phyloP scores from a whole-genome alignment of 2,329 filamentous ascomycete species.

The Westerdykella sp. region DNA sequence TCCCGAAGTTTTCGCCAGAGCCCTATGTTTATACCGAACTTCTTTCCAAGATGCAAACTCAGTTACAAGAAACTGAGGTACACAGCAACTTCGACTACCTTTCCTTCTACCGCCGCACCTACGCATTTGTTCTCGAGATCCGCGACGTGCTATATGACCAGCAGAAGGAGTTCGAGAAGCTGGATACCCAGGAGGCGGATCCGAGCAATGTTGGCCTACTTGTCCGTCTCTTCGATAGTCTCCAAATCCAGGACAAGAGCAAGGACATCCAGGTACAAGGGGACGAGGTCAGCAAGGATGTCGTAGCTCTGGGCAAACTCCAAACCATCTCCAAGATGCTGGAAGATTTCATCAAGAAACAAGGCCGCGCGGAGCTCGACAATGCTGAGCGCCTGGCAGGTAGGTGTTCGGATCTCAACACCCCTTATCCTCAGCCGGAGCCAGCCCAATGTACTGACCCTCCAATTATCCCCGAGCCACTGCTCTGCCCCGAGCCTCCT shows the following conservation, averaged over 20 bases:
- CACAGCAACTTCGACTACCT: conserved; percentile 18
- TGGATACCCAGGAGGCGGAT: conserved; percentile 3
- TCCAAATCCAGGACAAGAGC: conserved; percentile 7
- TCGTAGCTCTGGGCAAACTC: conserved; percentile 5
- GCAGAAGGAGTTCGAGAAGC: conserved; percentile 1
- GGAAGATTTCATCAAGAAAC: conserved; percentile 4
- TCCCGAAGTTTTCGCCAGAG: conserved; percentile 6
- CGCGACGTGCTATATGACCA: conserved; percentile 10
- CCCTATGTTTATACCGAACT: conserved; percentile 3
- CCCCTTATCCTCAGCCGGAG: background rate
- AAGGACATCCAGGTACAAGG: conserved; percentile 2
- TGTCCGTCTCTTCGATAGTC: conserved; percentile 5
- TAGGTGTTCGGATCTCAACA: background rate
- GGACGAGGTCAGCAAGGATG: conserved; percentile 7
- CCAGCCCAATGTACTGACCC: too few relatives aligned
- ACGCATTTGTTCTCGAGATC: conserved; percentile 6
- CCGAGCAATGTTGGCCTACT: conserved; percentile 8
- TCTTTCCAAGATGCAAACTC: conserved; percentile 4
- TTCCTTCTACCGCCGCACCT: conserved; percentile 13
- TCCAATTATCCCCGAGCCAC: too few relatives aligned
- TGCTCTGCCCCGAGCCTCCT: too few relatives aligned
- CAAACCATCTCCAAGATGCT: conserved; percentile 9
- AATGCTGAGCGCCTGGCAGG: background rate
- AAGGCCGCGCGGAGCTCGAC: conserved; percentile 4
- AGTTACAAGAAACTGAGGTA: conserved; percentile 10